Evolutionary conservation across 805 yeast genomes (phyloP).

Genomic region (Teunomyces aglyptinius): DNA sequence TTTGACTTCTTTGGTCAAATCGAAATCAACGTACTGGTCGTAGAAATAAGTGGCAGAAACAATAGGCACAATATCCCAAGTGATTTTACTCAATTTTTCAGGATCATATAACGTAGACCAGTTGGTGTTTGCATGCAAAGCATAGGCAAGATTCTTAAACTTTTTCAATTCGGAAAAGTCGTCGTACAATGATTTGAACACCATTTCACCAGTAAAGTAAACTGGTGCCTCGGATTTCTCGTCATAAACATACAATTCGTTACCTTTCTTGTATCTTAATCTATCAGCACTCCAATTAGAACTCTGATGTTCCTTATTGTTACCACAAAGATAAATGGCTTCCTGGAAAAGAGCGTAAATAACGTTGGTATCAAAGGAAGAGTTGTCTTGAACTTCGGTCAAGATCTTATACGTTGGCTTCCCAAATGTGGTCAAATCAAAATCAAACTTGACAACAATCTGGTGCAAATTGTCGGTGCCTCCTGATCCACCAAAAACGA

Average conservation of each 20-base stretch:
- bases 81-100: slow-evolving; percentile 24
- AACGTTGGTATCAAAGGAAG: slow-evolving; percentile 52
- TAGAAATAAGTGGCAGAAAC: slow-evolving; percentile 48
- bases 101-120: slow-evolving; percentile 42
- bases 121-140: slow-evolving; percentile 27
- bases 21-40: slow-evolving; percentile 54
- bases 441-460: slow-evolving; percentile 38
- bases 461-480: slow-evolving; percentile 50
- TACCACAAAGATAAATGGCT: slow-evolving; percentile 53
- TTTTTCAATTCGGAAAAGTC: slow-evolving; percentile 44
- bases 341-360: slow-evolving; percentile 58
- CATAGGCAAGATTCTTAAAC: slow-evolving; percentile 41
- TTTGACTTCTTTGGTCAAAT: slow-evolving; percentile 37
- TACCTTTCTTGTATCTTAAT: slow-evolving; percentile 24
- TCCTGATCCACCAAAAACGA: slow-evolving; percentile 49
- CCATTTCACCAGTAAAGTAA: slow-evolving; percentile 57
- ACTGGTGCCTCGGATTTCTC: slow-evolving; percentile 16
- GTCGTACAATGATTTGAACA: slow-evolving; percentile 48
- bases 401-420: slow-evolving; percentile 39
- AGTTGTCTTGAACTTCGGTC: slow-evolving; percentile 26
- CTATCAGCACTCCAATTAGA: slow-evolving; percentile 52
- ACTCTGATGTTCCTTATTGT: slow-evolving; percentile 11
- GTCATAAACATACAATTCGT: slow-evolving; percentile 23
- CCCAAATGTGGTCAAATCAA: slow-evolving; percentile 37
- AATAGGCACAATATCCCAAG: slow-evolving; percentile 40